These are phyloP conservation scores for Volvox carteri DNA, from an alignment of 163 green algal genomes.

Conservation along the genomic window DNA sequence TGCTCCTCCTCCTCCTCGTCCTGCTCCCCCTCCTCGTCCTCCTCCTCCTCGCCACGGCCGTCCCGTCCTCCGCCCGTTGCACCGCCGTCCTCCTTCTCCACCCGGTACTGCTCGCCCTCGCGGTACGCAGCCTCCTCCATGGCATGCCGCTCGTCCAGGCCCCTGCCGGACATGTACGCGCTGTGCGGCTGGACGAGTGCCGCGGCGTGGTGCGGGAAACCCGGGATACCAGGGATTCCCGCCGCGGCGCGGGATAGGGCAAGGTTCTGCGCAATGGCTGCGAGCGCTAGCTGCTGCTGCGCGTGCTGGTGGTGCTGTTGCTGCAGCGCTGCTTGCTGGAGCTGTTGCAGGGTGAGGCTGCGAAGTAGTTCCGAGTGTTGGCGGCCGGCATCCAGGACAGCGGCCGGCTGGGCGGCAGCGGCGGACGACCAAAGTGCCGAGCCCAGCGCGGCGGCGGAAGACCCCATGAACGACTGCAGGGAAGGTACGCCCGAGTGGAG, in stretches of 20 bases:
- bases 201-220: not conserved
- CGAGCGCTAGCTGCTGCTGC: conserved; percentile 59
- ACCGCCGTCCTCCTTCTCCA: not conserved
- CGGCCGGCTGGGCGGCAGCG: not conserved
- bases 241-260: not conserved
- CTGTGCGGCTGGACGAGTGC: not conserved
- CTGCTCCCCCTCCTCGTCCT: not conserved
- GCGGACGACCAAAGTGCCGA: not conserved
- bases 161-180: not conserved
- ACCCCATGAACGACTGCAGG: not conserved
- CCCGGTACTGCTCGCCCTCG: not conserved
- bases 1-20: not conserved
- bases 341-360: conserved; percentile 51
- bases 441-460: not conserved
- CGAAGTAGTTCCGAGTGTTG: conserved; percentile 16
- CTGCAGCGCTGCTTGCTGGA: conserved; percentile 47
- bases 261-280: conserved; percentile 47
- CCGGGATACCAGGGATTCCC: not conserved
- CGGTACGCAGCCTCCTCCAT: not conserved
- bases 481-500: not conserved
- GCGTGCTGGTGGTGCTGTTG: conserved; percentile 47
- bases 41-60: not conserved
- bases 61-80: not conserved
- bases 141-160: not conserved
- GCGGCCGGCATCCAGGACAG: not conserved